phyloP scores from a whole-genome alignment of 169 alveolate genomes.

The Plasmodium knowlesi region DNA sequence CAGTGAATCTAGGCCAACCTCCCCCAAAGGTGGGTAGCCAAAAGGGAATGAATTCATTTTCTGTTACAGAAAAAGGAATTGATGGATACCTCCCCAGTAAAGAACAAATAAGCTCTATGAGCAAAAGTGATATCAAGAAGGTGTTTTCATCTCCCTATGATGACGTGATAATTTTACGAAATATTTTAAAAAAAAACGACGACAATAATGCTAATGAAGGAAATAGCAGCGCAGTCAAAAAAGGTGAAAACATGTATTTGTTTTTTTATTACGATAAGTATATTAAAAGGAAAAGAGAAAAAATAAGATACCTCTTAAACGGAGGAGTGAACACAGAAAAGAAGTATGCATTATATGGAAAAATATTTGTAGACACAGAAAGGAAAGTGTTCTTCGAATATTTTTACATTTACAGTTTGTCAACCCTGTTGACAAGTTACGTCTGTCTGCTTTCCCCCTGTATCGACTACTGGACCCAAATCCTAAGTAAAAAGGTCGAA shows the following conservation, averaged over 20 bases:
- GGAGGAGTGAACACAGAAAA: slow-evolving; percentile 46
- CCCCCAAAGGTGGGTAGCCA: background rate
- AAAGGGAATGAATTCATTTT: background rate
- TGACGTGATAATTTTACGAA: slow-evolving; percentile 46
- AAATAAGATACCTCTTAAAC: slow-evolving; percentile 20
- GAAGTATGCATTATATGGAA: slow-evolving; percentile 69
- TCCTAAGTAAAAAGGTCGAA: slow-evolving; percentile 47
- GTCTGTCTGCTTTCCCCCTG: slow-evolving; percentile 59
- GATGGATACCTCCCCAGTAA: background rate
- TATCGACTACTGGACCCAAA: slow-evolving; percentile 39
- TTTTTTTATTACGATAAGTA: slow-evolving; percentile 74
- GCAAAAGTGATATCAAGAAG: slow-evolving; percentile 39
- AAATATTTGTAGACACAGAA: slow-evolving; percentile 68
- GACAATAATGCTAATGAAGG: background rate
- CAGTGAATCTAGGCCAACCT: background rate
- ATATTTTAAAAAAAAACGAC: slow-evolving; percentile 20
- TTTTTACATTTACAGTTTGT: slow-evolving; percentile 63
- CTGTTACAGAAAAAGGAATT: background rate
- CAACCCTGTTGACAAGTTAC: slow-evolving; percentile 62
- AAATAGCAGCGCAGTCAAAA: slow-evolving; percentile 11
- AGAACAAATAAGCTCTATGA: background rate
- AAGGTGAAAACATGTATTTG: slow-evolving; percentile 58
- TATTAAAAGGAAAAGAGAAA: slow-evolving; percentile 65
- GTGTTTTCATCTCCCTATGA: slow-evolving; percentile 31
- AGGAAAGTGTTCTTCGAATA: slow-evolving; percentile 61